Evolutionary conservation across 2,329 filamentous ascomycete species (phyloP).

Genomic region (Diaporthe caulivora): DNA sequence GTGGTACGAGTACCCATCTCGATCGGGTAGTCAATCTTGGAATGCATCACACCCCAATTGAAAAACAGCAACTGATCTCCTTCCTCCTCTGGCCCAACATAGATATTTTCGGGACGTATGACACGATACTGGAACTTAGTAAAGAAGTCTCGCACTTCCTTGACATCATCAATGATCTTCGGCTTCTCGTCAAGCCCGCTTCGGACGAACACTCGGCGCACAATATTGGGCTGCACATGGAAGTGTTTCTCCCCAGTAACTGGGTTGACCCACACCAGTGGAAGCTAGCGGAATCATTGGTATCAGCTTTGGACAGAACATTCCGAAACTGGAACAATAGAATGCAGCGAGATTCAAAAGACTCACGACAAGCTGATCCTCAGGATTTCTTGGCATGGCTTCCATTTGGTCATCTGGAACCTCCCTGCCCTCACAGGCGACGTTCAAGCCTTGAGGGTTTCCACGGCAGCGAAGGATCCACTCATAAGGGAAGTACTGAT

Average conservation of each 20-base stretch:
- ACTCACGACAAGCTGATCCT: not conserved
- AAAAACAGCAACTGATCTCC: constrained; percentile 58
- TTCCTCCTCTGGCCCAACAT: constrained; percentile 52
- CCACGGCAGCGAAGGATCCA: constrained; percentile 57
- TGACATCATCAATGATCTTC: constrained; percentile 52
- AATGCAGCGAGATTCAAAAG: not conserved
- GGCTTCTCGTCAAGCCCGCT: constrained; percentile 48
- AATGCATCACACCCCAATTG: constrained; percentile 56
- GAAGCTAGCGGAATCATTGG: constrained; percentile 38
- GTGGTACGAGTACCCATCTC: constrained; percentile 54
- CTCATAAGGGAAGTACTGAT: constrained; percentile 58
- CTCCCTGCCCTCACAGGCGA: constrained; percentile 54
- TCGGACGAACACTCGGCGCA: constrained; percentile 54
- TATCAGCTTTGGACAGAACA: not conserved
- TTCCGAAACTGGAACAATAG: not conserved
- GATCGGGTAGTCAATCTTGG: constrained; percentile 56
- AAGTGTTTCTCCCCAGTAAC: constrained; percentile 45
- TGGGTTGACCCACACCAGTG: constrained; percentile 60
- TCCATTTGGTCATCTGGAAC: constrained; percentile 40
- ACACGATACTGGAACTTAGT: constrained; percentile 53
- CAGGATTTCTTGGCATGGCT: not conserved
- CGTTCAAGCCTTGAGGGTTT: constrained; percentile 54
- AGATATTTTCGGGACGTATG: constrained; percentile 56
- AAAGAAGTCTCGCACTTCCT: constrained; percentile 51
- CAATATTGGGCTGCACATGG: constrained; percentile 54